These are phyloP conservation scores for Nothomitra cinnamomea DNA, from an alignment of 2,329 filamentous ascomycete genomes.

Conservation along the genomic window DNA sequence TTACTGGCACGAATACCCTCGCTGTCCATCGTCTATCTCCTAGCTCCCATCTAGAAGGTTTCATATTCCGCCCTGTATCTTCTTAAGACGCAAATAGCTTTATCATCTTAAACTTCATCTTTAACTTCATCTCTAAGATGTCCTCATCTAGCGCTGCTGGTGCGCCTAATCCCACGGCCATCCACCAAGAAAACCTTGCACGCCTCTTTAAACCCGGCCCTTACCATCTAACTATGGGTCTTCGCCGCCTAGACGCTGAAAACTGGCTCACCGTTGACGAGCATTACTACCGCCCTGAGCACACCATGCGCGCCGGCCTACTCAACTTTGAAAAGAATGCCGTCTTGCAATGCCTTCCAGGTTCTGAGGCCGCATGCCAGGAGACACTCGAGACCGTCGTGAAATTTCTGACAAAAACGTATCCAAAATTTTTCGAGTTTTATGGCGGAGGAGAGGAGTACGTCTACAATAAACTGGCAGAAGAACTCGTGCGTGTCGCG, in stretches of 20 bases:
- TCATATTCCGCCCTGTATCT: no score
- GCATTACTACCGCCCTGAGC: background rate
- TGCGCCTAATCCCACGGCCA: no score
- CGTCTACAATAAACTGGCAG: background rate
- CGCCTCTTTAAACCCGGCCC: background rate
- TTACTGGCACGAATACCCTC: no score
- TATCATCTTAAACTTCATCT: no score
- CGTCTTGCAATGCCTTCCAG: background rate
- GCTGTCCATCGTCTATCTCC: no score
- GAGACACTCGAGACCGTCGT: background rate
- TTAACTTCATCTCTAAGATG: no score
- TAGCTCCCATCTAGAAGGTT: no score
- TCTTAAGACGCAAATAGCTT: no score
- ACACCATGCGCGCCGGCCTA: background rate
- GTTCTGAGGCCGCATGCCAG: background rate
- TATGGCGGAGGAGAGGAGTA: slow-evolving; percentile 3
- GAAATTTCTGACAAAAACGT: background rate
- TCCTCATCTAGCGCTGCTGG: no score
- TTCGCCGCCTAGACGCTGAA: background rate
- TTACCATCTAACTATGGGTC: slow-evolving; percentile 4
- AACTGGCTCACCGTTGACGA: background rate
- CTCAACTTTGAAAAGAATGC: background rate
- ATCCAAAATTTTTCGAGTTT: background rate
- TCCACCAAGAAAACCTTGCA: no score
- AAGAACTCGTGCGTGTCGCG: background rate